phyloP scores from a whole-genome alignment of 2,329 filamentous ascomycete species.

The Hypoxylon sp. region DNA sequence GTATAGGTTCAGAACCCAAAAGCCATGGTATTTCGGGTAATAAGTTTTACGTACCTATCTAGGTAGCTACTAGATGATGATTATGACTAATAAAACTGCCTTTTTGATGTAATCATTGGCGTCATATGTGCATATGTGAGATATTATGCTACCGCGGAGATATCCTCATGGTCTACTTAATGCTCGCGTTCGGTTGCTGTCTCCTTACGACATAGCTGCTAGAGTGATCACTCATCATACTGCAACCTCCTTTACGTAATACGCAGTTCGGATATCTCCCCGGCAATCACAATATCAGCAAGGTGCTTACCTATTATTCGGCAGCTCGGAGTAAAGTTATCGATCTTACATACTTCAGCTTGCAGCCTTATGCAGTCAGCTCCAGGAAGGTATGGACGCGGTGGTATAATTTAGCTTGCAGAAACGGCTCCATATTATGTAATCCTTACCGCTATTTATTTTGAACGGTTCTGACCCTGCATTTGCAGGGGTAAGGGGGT shows the following conservation, averaged over 20 bases:
- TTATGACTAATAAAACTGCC: not conserved
- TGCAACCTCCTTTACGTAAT: not conserved
- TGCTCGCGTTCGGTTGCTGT: not conserved
- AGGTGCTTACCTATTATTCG: slow-evolving; percentile 2
- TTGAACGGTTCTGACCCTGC: not conserved
- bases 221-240: not conserved
- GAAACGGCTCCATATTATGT: not conserved
- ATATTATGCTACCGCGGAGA: not conserved
- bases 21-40: slow-evolving; percentile 4
- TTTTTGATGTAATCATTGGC: not conserved
- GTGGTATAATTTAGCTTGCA: slow-evolving; percentile 4
- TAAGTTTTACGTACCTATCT: not conserved
- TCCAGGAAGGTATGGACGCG: not conserved
- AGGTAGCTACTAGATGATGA: not conserved
- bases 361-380: slow-evolving; percentile 1
- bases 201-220: not conserved
- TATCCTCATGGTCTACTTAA: not conserved
- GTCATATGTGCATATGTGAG: not conserved
- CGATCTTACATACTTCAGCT: not conserved
- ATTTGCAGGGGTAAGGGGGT: not conserved
- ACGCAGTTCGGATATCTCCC: not conserved
- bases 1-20: slow-evolving; percentile 5
- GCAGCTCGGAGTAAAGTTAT: not conserved
- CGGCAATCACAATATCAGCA: not conserved
- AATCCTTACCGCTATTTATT: not conserved